Percentiles rank a stretch among this genome's conserved stretches.
phyloP scores from a whole-genome alignment of 805 yeast species.

The Metschnikowia lochheadii region DNA sequence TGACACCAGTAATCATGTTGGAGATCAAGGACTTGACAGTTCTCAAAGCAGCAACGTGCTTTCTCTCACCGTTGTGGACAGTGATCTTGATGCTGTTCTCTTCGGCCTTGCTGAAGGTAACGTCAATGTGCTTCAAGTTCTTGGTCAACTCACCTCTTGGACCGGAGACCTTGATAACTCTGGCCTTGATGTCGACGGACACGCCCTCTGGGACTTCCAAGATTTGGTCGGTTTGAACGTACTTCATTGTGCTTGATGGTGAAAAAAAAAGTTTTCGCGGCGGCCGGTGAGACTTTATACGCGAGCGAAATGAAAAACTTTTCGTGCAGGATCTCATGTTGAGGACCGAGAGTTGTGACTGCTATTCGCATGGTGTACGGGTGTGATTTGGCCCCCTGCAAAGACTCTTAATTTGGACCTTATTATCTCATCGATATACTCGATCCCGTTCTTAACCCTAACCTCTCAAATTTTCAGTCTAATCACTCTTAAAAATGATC shows the following conservation, averaged over 20 bases:
- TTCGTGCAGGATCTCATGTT: constrained; percentile 2
- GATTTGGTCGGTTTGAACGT: constrained; percentile 81
- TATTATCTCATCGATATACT: not conserved
- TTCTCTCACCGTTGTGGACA: constrained; percentile 99
- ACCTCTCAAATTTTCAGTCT: too few species aligned
- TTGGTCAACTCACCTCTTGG: constrained; percentile 95
- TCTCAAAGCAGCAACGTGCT: constrained; percentile 99
- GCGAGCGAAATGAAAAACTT: constrained; percentile 4
- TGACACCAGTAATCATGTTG: constrained; percentile 97
- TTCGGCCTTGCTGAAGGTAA: constrained; percentile 79
- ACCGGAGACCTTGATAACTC: constrained; percentile 86
- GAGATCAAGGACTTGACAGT: constrained; percentile 93
- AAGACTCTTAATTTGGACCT: not conserved
- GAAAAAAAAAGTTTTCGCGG: constrained; percentile 55
- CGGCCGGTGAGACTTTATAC: constrained; percentile 1
- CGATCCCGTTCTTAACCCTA: too few species aligned
- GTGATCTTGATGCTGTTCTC: constrained; percentile 76
- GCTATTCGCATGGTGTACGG: constrained; percentile 5
- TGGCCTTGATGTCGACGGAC: constrained; percentile 84
- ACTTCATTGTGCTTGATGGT: constrained; percentile 50
- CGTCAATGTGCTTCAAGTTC: constrained; percentile 91
- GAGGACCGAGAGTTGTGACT: constrained; percentile 4
- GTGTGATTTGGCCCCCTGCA: not conserved
- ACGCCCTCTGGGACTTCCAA: constrained; percentile 91
- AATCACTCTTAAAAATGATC: too few species aligned